Percentiles rank a stretch among this genome's conserved stretches.
phyloP scores from a whole-genome alignment of 352 stramenopile species.

The Pythium scleroteichum region DNA sequence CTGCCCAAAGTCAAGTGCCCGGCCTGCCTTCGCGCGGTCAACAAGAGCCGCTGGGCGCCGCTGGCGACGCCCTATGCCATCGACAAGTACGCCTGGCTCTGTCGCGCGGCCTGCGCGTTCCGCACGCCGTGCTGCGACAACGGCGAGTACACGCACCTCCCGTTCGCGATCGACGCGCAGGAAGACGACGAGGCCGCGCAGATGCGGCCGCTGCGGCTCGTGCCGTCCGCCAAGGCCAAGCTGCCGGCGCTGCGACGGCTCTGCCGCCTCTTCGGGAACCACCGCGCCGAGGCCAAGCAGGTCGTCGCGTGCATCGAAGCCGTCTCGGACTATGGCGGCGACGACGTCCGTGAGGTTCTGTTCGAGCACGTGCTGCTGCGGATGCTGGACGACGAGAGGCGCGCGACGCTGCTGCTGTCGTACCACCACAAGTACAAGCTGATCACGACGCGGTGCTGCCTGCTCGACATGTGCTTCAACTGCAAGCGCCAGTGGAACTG shows the following conservation, averaged over 20 bases:
- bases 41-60: slow-evolving; percentile 24
- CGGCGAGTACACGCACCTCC: slow-evolving; percentile 27
- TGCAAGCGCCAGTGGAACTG: slow-evolving; percentile 39
- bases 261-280: slow-evolving; percentile 20
- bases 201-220: slow-evolving; percentile 18
- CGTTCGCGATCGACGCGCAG: slow-evolving; percentile 20
- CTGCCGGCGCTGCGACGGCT: slow-evolving; percentile 14
- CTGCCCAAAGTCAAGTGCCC: slow-evolving; percentile 46
- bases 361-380: slow-evolving; percentile 21
- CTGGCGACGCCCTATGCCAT: slow-evolving; percentile 16
- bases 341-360: slow-evolving; percentile 29
- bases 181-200: slow-evolving; percentile 19
- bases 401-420: slow-evolving; percentile 43
- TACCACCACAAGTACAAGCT: slow-evolving; percentile 35
- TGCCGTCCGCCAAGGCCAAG: slow-evolving; percentile 19
- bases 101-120: slow-evolving; percentile 24
- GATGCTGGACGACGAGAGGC: slow-evolving; percentile 43
- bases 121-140: slow-evolving; percentile 32
- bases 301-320: slow-evolving; percentile 19
- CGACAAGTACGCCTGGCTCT: slow-evolving; percentile 27
- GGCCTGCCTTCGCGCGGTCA: slow-evolving; percentile 36
- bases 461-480: slow-evolving; percentile 43
- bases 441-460: slow-evolving; percentile 32
- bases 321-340: slow-evolving; percentile 8
- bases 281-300: slow-evolving; percentile 15